Conservation (phyloP, 2,329 filamentous ascomycete species). For the Paraconiothyrium sp. region DNA sequence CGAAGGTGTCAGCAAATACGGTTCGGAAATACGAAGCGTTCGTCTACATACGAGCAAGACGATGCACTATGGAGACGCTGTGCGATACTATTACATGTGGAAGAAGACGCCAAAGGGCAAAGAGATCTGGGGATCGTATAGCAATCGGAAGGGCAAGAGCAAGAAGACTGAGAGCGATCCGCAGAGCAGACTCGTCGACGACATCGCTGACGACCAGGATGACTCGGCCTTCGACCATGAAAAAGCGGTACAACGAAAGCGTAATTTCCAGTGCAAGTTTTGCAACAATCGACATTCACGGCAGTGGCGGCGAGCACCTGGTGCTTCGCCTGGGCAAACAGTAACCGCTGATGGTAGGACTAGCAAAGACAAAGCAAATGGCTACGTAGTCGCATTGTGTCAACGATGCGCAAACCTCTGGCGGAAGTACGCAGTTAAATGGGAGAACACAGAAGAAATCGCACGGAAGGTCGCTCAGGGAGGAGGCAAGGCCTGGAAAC, state of each 20-base stretch:
- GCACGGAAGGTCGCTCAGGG: slow-evolving; percentile 84
- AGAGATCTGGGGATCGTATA: slow-evolving; percentile 89
- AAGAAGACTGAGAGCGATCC: slow-evolving; percentile 66
- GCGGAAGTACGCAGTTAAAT: slow-evolving; percentile 95
- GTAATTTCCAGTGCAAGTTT: slow-evolving; percentile 92
- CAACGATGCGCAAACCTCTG: slow-evolving; percentile 90
- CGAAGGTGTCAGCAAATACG: slow-evolving; percentile 87
- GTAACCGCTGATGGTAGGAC: slow-evolving; percentile 74
- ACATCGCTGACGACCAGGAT: slow-evolving; percentile 90
- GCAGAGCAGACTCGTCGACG: slow-evolving; percentile 83
- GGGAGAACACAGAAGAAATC: slow-evolving; percentile 92
- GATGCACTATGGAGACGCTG: slow-evolving; percentile 79
- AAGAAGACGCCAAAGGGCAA: slow-evolving; percentile 90
- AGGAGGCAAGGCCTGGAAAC: slow-evolving; percentile 84
- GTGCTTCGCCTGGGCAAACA: slow-evolving; percentile 74
- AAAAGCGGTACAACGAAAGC: slow-evolving; percentile 82
- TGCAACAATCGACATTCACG: slow-evolving; percentile 81
- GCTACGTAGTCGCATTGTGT: slow-evolving; percentile 84
- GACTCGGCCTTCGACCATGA: slow-evolving; percentile 95
- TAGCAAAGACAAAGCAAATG: slow-evolving; percentile 82
- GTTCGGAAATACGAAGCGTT: slow-evolving; percentile 86
- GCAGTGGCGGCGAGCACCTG: slow-evolving; percentile 91
- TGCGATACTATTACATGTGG: slow-evolving; percentile 97
- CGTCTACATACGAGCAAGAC: slow-evolving; percentile 83
- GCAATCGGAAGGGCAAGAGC: slow-evolving; percentile 89